phyloP scores from a whole-genome alignment of 2,329 filamentous ascomycete genomes.

The Fusarium miscanthi region DNA sequence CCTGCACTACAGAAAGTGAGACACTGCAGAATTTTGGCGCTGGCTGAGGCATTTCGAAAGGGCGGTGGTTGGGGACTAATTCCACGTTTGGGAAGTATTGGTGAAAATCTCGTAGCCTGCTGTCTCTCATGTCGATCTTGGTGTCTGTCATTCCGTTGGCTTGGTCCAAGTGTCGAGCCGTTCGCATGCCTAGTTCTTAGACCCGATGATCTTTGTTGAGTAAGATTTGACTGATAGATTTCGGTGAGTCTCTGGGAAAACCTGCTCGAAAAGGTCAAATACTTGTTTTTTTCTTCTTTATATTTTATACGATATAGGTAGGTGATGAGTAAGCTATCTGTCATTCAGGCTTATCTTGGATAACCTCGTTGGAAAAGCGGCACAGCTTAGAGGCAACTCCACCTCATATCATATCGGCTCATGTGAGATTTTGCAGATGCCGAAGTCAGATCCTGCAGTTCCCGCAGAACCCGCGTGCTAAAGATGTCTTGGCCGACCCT shows the following conservation, averaged over 20 bases:
- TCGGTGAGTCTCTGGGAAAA: background rate
- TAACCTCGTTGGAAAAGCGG: background rate
- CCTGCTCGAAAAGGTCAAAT: background rate
- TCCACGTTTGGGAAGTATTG: constrained; percentile 12
- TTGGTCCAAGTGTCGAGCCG: constrained; percentile 23
- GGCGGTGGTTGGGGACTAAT: constrained; percentile 33
- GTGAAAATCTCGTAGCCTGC: constrained; percentile 9
- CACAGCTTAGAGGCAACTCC: background rate
- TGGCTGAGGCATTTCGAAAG: constrained; percentile 33
- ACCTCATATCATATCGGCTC: constrained; percentile 14
- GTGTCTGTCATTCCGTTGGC: constrained; percentile 26
- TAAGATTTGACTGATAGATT: background rate
- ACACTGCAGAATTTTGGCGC: background rate
- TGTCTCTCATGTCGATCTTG: constrained; percentile 24
- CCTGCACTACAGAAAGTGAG: background rate
- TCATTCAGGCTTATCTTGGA: background rate
- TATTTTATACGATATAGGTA: background rate
- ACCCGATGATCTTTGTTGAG: constrained; percentile 25
- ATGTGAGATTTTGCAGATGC: constrained; percentile 31
- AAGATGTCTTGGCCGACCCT: constrained; percentile 31
- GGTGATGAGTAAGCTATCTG: background rate
- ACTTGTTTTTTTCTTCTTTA: background rate
- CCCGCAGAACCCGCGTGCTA: constrained; percentile 35
- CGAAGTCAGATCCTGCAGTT: constrained; percentile 37
- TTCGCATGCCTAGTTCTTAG: constrained; percentile 19